These are phyloP conservation scores for Kodamaea leandrae DNA, from an alignment of 805 yeast genomes.

Conservation along the genomic window DNA sequence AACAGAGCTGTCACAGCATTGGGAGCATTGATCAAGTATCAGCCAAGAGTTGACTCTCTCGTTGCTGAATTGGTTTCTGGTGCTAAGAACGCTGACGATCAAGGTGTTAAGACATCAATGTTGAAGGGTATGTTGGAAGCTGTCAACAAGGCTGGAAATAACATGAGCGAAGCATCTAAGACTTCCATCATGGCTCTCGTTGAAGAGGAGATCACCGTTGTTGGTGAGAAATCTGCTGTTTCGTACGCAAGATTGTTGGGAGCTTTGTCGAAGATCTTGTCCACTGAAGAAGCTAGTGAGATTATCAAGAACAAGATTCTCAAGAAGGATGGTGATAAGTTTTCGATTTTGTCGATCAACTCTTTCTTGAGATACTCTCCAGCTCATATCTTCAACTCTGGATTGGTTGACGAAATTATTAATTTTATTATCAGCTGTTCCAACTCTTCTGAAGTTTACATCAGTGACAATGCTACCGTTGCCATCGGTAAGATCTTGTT, in stretches of 20 bases:
- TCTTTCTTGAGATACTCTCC: conserved; percentile 80
- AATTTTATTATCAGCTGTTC: conserved; percentile 47
- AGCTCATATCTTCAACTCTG: conserved; percentile 53
- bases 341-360: conserved; percentile 70
- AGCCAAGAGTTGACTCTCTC: conserved; percentile 91
- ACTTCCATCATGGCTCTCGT: conserved; percentile 65
- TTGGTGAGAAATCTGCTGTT: conserved; percentile 60
- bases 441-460: conserved; percentile 44
- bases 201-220: conserved; percentile 59
- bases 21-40: conserved; percentile 83
- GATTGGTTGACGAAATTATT: conserved; percentile 49
- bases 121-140: conserved; percentile 81
- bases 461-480: conserved; percentile 71
- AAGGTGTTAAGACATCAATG: conserved; percentile 82
- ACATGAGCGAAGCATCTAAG: conserved; percentile 73
- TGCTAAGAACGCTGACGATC: conserved; percentile 60
- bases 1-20: conserved; percentile 85
- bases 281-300: conserved; percentile 58
- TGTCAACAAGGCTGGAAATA: conserved; percentile 71
- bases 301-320: conserved; percentile 62
- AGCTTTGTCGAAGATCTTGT: conserved; percentile 65
- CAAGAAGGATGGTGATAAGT: conserved; percentile 43
- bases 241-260: conserved; percentile 81
- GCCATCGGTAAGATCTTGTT: conserved; percentile 82
- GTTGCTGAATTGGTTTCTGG: conserved; percentile 80